Percentiles rank a stretch among this genome's conserved stretches.
These are phyloP conservation scores for Puccinia novopanici DNA, from an alignment of 1,284 basidiomycete genomes.

Conservation along the genomic window DNA sequence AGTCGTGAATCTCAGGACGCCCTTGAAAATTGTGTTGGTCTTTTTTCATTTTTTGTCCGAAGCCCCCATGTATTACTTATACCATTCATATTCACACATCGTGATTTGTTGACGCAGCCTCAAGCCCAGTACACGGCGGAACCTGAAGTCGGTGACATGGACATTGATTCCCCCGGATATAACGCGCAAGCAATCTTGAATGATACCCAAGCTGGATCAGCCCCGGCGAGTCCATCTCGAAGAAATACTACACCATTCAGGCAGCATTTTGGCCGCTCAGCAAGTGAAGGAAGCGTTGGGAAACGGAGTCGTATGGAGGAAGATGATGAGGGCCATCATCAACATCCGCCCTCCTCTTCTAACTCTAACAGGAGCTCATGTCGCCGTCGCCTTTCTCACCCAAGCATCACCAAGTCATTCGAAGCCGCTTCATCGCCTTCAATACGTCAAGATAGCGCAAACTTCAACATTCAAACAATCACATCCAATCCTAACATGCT, in stretches of 20 bases:
- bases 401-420: background rate
- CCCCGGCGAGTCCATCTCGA: background rate
- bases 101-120: background rate
- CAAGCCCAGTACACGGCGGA: background rate
- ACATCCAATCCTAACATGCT: background rate
- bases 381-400: background rate
- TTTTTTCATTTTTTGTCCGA: background rate
- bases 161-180: constrained; percentile 13
- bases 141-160: background rate
- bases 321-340: constrained; percentile 1
- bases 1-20: background rate
- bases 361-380: background rate
- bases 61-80: no score
- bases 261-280: constrained; percentile 11
- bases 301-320: constrained; percentile 16
- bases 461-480: background rate
- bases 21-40: background rate
- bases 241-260: background rate
- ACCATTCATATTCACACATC: no score
- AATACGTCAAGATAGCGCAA: background rate
- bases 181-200: background rate
- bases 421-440: background rate
- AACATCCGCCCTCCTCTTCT: background rate
- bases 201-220: background rate
- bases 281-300: constrained; percentile 3